Base-by-base conservation (phyloP, 345 rosid species). In the Melaleuca alternifolia region DNA sequence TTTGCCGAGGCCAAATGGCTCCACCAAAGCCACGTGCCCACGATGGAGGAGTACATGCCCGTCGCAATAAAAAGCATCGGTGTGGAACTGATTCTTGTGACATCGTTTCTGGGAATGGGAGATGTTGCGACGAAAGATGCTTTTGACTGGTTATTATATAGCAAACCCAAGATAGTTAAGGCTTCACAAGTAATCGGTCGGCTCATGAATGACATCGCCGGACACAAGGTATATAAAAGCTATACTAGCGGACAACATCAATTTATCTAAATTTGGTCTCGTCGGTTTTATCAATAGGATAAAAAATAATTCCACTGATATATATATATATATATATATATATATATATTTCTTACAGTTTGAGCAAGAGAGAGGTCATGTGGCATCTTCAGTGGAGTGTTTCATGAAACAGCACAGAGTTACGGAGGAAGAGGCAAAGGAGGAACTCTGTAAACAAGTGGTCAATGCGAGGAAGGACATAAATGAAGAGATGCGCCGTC, bases 1-100 rank as follows among this genome's bases (percentile, higher is more conserved):
- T 83, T 85, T n/a, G 53, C 30, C 3, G 87, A 89, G 75, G 87
- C 85, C 11, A 87, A 33, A 23, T 87, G 84, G 86, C 65, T 87
- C 83, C 57, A 87, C 51, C 21, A 89, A 52, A 52, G 51, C 2
- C 82, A 88, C 51, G 56, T 51, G 33, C 91, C 92, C 33, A 86
- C 90, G 3, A 28, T 88, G 23, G 87, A 91, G n/a, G 91, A 89
- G 71, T 91, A 91, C 44, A 54, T 88, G 44, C 54, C 85, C n/a
- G 37, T 86, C 76, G 87, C 48, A 33, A 33, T 65, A 33, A 65
- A 1, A 2, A 4, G 6, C 7, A 26, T 81, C 23, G 87, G 75
- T 2, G 41, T 1, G 14, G 54, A 11, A 83, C 16, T 50, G 83
- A 9, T 30, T 33, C 84, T 81, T 41, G 77, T 44, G 1, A 33